Conservation (phyloP, 1,139 yeast genomes). For the Magnusiomyces suaveolens region DNA sequence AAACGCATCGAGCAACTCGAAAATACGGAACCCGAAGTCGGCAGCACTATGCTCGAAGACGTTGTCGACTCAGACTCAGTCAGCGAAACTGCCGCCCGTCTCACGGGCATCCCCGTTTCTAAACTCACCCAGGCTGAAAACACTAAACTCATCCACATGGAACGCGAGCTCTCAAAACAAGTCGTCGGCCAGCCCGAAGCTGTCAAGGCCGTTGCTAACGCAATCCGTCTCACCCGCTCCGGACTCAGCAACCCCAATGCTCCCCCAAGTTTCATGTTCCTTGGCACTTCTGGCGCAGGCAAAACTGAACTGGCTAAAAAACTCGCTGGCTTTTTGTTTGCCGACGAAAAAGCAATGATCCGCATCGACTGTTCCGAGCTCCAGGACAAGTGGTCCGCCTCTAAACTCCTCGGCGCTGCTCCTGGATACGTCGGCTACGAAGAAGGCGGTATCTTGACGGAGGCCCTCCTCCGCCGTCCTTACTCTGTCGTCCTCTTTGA, state of each 20-base stretch:
- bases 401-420: slow-evolving; percentile 91
- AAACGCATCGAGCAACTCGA: slow-evolving; percentile 70
- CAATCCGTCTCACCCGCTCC: slow-evolving; percentile 87
- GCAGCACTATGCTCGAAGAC: slow-evolving; percentile 62
- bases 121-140: slow-evolving; percentile 94
- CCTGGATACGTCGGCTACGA: slow-evolving; percentile 98
- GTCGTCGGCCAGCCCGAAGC: slow-evolving; percentile 98
- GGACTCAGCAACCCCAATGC: slow-evolving; percentile 93
- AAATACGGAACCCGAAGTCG: slow-evolving; percentile 54
- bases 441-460: slow-evolving; percentile 94
- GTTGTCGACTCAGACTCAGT: slow-evolving; percentile 90
- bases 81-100: slow-evolving; percentile 92
- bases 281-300: slow-evolving; percentile 96
- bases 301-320: slow-evolving; percentile 96
- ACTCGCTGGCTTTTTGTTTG: slow-evolving; percentile 88
- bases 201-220: slow-evolving; percentile 90
- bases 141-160: slow-evolving; percentile 88
- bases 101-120: slow-evolving; percentile 98
- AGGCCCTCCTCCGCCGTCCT: slow-evolving; percentile 82
- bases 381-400: slow-evolving; percentile 89
- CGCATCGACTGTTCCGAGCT: slow-evolving; percentile 96
- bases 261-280: slow-evolving; percentile 89
- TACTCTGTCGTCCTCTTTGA: slow-evolving; percentile 91
- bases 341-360: slow-evolving; percentile 92
- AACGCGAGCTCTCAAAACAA: slow-evolving; percentile 62